Conservation (phyloP, 371 early-diverging fungal species). For the Globomyces sp. region DNA sequence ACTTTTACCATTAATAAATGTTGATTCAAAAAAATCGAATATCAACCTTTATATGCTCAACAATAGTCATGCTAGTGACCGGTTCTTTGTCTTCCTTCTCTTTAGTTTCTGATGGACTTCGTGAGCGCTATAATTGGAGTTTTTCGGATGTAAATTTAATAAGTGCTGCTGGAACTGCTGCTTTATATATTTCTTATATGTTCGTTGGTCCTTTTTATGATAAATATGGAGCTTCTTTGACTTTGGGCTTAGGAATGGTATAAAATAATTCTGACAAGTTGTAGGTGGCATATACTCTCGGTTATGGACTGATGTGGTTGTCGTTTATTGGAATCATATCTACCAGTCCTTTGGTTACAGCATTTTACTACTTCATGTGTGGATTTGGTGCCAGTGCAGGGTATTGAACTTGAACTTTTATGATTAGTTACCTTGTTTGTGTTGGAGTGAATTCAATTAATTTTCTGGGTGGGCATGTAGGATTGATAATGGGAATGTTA, state of each 20-base stretch:
- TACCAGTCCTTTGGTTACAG: no score
- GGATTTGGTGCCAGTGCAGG: no score
- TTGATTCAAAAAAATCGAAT: no score
- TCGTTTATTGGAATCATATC: no score
- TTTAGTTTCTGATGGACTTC: constrained; percentile 16
- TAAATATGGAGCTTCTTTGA: constrained; percentile 22
- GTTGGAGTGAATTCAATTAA: constrained; percentile 28
- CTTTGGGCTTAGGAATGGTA: constrained; percentile 17
- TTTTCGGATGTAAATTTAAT: constrained; percentile 29
- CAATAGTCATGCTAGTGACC: constrained; percentile 15
- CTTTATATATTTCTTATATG: constrained; percentile 27
- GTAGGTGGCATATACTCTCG: no score
- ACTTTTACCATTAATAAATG: no score
- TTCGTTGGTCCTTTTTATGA: constrained; percentile 37
- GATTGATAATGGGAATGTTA: constrained; percentile 24
- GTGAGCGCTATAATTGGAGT: constrained; percentile 14
- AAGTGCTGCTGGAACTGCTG: constrained; percentile 26
- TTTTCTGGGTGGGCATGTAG: constrained; percentile 13
- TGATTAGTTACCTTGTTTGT: constrained; percentile 23
- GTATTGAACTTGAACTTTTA: no score
- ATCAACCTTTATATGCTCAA: constrained; percentile 10
- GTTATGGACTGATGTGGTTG: no score
- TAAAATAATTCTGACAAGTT: no score
- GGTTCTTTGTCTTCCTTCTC: constrained; percentile 32
- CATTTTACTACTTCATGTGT: no score